phyloP scores from a whole-genome alignment of 1,284 basidiomycete species.

The Puccinia polysora region DNA sequence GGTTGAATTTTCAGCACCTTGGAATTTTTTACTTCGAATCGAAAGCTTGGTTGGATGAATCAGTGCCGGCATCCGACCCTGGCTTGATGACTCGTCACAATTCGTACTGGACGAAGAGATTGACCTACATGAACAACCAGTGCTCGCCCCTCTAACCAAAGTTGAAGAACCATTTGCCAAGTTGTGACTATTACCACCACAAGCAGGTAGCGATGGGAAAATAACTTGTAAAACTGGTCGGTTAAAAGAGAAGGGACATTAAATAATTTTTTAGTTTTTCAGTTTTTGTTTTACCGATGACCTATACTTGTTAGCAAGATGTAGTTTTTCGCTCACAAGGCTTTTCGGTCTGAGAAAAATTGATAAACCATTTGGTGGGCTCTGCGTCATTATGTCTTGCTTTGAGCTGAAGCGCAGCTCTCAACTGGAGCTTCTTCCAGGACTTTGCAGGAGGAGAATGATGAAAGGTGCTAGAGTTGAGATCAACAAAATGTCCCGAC shows the following conservation, averaged over 20 bases:
- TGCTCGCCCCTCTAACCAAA: slow-evolving; percentile 25
- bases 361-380: slow-evolving; percentile 6
- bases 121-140: slow-evolving; percentile 20
- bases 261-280: background rate
- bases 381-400: background rate
- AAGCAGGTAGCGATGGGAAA: slow-evolving; percentile 19
- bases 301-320: background rate
- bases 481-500: no score
- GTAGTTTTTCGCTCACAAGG: background rate
- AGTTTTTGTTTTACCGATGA: background rate
- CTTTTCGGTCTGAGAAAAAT: slow-evolving; percentile 22
- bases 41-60: no score
- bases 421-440: no score
- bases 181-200: slow-evolving; percentile 17
- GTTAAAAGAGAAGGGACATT: background rate
- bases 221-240: slow-evolving; percentile 20
- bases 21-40: no score
- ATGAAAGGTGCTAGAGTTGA: no score
- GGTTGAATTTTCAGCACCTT: background rate
- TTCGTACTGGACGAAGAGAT: background rate
- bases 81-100: background rate
- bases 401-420: no score
- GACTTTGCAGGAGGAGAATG: no score
- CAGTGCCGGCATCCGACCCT: background rate
- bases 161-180: slow-evolving; percentile 24